These are phyloP conservation scores for Carex arenaria DNA, from an alignment of 202 grass and related monocot species.

Conservation along the genomic window DNA sequence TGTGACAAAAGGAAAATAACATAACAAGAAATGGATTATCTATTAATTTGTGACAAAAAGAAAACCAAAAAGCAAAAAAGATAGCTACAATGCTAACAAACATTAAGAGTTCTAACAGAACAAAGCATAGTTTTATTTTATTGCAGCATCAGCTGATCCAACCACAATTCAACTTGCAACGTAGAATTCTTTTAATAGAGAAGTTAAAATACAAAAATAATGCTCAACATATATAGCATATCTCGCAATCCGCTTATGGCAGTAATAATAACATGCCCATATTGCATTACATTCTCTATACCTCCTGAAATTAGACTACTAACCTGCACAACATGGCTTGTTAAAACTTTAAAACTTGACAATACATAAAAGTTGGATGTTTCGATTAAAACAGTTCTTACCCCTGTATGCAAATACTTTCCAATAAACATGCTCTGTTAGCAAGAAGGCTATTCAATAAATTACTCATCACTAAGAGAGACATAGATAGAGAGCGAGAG, in stretches of 20 bases:
- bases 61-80: background rate
- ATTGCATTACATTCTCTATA: background rate
- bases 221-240: background rate
- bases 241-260: background rate
- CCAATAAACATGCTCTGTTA: background rate
- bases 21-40: background rate
- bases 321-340: constrained; percentile 5
- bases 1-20: background rate
- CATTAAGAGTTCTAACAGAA: too few relatives aligned
- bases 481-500: background rate
- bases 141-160: background rate
- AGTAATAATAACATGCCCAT: constrained; percentile 3
- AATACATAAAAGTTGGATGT: background rate
- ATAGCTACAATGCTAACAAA: background rate
- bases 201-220: background rate
- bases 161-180: background rate
- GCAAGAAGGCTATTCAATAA: background rate
- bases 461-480: background rate
- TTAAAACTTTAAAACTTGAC: background rate
- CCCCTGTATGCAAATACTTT: background rate
- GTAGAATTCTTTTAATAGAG: background rate
- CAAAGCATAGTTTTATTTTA: background rate
- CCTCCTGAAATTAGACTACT: background rate
- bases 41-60: background rate
- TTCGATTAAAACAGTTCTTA: background rate